Evolutionary conservation across 805 yeast species (phyloP), one percentile per base, ranked within the genome.

Genomic region (Hanseniaspora thailandica): DNA sequence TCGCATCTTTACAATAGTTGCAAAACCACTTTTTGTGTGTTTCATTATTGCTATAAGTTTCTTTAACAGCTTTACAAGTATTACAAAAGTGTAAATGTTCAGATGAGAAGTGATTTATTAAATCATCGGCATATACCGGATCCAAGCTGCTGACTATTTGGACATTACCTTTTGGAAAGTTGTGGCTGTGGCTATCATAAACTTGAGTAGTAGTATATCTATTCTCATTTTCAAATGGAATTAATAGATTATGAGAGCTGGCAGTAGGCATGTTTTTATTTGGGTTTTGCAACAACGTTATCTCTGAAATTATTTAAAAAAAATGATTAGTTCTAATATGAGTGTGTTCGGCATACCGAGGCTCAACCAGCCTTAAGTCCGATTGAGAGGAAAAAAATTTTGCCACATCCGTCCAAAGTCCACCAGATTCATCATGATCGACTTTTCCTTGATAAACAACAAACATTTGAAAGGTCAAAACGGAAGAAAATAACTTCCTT

Each of bases 131-230:
- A 19, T 46, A n/a, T 15, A 13, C 6, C 28, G 9, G 17, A 19
- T 44, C 53, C 23, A 48, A 9, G 2, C 45, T 43, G 5, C 31
- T 39, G 17, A 28, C 19, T 1, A 44, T 33, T 13, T 54, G 49
- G 2, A 47, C 30, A 15, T 54, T 47, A 8, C 56, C 56, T 19
- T 48, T 48, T 17, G 53, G 53, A n/a, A 50, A 50, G 5, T 44
- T 50, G 13, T 48, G 22, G 12, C 38, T 46, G 26, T 39, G 36
- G 12, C 31, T 40, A 35, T 41, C 38, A 36, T 20, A 53, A 6
- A 51, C n/a, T 31, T 45, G 48, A 4, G 45, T 30, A 5, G 48
- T 36, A 5, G 39, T 51, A 25, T 25, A 45, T 25, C 26, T 38
- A 36, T 45, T 51, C 6, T 20, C 8, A 15, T 38, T 33, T 19